Base-by-base conservation (phyloP, 768 basidiomycete species). In the Russula lepida region DNA sequence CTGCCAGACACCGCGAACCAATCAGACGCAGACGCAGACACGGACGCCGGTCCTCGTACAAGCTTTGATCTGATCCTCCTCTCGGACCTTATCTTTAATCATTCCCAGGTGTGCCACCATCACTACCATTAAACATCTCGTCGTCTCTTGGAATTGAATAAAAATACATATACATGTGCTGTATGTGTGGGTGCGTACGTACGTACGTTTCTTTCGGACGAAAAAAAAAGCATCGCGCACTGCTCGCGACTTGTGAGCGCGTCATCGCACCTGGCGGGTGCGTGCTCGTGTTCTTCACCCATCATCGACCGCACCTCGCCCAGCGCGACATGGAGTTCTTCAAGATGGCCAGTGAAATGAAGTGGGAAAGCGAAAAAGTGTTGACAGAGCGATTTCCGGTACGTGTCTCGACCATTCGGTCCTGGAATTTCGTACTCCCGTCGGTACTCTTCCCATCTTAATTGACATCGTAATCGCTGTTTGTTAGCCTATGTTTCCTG, bases 31-130 rank as follows among this genome's bases (percentile, higher is more conserved):
- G 54, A 30, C 63, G 63, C 27, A 58, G 7, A 66, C 63, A 62
- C 64, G 4, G 63, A 60, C 15, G 64, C 66, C 3, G 73, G 74
- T 32, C 4, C 13, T 0, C 9, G n/a, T 5, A 15, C 35, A 12
- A 15, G n/a, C 11, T 98, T 91, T 68, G 84, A 95, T 67, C 69
- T 95, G 23, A 79, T 98, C 56, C 84, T 98, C 62, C 77, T 98
- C 58, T 95, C 92, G 1, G 95, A 98, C 73, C 82, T 98, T 35
- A 82, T 98, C 35, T 97, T 95, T 74, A 97, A 95, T 67, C 94
- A 95, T 67, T 93, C 93, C 1, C 92, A 95, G 76, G 92, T 88
- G 63, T 35, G 76, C 60, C 27, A 7, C 28, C 41, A 52, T 13
- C 23, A 28, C 17, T 35, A 35, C n/a, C 25, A 8, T 41, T n/a